phyloP scores from a whole-genome alignment of 176 grass and related monocot genomes.

The Paspalum notatum region DNA sequence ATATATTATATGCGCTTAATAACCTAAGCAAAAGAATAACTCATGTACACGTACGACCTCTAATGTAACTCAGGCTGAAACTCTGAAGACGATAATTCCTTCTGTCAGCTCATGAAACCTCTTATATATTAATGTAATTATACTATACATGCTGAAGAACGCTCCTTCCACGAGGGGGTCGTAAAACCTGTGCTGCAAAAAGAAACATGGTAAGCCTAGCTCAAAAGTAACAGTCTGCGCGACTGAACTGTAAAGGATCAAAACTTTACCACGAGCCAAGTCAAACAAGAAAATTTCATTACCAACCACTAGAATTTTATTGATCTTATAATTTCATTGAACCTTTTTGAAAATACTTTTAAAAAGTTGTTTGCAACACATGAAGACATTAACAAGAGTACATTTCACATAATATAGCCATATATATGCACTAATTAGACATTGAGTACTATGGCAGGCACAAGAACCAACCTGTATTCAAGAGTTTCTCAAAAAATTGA shows the following conservation, averaged over 20 bases:
- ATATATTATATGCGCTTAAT: constrained; percentile 30
- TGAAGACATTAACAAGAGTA: no score
- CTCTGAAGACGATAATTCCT: constrained; percentile 13
- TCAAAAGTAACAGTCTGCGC: background rate
- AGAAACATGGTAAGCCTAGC: background rate
- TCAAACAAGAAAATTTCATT: background rate
- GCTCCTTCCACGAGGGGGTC: background rate
- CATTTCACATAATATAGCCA: no score
- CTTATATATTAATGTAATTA: constrained; percentile 8
- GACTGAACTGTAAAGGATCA: background rate
- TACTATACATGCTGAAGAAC: constrained; percentile 42
- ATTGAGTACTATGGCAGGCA: background rate
- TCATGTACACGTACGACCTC: constrained; percentile 31
- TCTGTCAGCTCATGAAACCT: constrained; percentile 31
- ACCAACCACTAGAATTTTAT: no score
- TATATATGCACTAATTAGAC: background rate
- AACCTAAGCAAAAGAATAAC: constrained; percentile 44
- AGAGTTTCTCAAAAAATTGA: background rate
- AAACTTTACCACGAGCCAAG: background rate
- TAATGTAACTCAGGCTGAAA: constrained; percentile 35
- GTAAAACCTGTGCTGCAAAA: constrained; percentile 24
- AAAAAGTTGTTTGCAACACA: no score
- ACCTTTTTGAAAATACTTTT: background rate
- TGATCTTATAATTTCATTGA: no score
- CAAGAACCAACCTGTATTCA: background rate